These are phyloP conservation scores for Ambrosia artemisiifolia DNA, from an alignment of 129 eudicot genomes.

Conservation along the genomic window DNA sequence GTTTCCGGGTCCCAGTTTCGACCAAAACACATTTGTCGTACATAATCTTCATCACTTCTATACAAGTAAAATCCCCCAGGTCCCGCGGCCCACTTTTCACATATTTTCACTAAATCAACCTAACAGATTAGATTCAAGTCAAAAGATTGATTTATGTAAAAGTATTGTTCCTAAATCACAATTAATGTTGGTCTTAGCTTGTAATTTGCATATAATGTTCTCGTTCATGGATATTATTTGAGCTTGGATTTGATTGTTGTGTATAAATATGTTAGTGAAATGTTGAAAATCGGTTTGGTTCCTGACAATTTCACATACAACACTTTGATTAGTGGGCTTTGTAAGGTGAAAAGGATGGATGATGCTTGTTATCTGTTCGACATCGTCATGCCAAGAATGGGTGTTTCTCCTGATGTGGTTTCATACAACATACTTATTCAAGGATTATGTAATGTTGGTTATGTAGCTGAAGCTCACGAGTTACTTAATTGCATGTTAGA, in stretches of 20 bases:
- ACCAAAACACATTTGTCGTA: no score
- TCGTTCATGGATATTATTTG: slow-evolving; percentile 55
- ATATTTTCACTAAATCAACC: no score
- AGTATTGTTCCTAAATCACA: no score
- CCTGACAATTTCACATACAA: slow-evolving; percentile 69
- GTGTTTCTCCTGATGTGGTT: slow-evolving; percentile 54
- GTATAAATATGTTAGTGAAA: slow-evolving; percentile 47
- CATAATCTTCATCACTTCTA: no score
- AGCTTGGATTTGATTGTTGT: slow-evolving; percentile 33
- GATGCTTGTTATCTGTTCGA: slow-evolving; percentile 59
- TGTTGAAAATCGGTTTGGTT: slow-evolving; percentile 61
- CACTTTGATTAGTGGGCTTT: slow-evolving; percentile 48
- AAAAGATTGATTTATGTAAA: no score
- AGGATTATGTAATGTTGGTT: slow-evolving; percentile 53
- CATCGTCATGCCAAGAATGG: slow-evolving; percentile 60
- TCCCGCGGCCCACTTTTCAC: no score
- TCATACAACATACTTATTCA: slow-evolving; percentile 56
- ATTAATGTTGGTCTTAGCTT: no score
- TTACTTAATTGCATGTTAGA: slow-evolving; percentile 53
- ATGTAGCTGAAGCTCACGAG: slow-evolving; percentile 42
- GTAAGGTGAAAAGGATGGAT: slow-evolving; percentile 41
- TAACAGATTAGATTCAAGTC: no score
- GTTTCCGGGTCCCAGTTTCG: no score
- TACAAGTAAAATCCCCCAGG: no score
- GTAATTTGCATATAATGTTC: slow-evolving; percentile 79